Percentiles rank a stretch among this genome's conserved stretches.
These are phyloP conservation scores for Irpex sp. DNA, from an alignment of 1,284 basidiomycete genomes.

Conservation along the genomic window DNA sequence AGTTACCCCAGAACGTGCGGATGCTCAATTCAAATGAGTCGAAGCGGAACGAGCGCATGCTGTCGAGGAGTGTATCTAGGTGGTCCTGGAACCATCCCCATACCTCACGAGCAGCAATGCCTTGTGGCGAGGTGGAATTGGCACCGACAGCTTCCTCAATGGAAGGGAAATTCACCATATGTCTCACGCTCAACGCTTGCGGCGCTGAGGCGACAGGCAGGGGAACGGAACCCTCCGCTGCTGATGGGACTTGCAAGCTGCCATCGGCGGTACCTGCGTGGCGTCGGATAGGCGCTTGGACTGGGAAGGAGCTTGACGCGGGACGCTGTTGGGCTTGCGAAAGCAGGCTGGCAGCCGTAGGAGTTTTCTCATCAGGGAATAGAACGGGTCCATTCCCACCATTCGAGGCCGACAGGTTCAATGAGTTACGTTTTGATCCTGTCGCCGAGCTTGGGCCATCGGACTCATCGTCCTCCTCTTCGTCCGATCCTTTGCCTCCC, in stretches of 20 bases:
- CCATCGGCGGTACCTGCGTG: slow-evolving; percentile 55
- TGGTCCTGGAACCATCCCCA: slow-evolving; percentile 88
- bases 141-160: slow-evolving; percentile 81
- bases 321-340: slow-evolving; percentile 70
- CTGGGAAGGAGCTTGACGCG: slow-evolving; percentile 49
- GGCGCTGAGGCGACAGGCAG: slow-evolving; percentile 29
- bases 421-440: slow-evolving; percentile 69
- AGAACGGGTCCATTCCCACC: slow-evolving; percentile 57
- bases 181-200: slow-evolving; percentile 63
- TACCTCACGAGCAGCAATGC: slow-evolving; percentile 74
- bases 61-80: slow-evolving; percentile 74
- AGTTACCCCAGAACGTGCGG: slow-evolving; percentile 75
- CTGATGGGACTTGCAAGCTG: slow-evolving; percentile 44
- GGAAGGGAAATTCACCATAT: slow-evolving; percentile 74
- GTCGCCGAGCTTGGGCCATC: slow-evolving; percentile 61
- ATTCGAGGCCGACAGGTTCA: slow-evolving; percentile 47
- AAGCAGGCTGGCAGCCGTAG: slow-evolving; percentile 71
- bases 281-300: slow-evolving; percentile 71
- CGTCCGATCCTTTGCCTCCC: slow-evolving; percentile 58
- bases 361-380: slow-evolving; percentile 74
- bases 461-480: slow-evolving; percentile 81
- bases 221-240: slow-evolving; percentile 42
- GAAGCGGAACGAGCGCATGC: slow-evolving; percentile 71
- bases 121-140: slow-evolving; percentile 67
- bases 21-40: slow-evolving; percentile 86